A percentile compares a stretch with the other conserved stretches of the same genome.
phyloP scores from a whole-genome alignment of 1,284 basidiomycete species.

The Sphagnurus paluster region DNA sequence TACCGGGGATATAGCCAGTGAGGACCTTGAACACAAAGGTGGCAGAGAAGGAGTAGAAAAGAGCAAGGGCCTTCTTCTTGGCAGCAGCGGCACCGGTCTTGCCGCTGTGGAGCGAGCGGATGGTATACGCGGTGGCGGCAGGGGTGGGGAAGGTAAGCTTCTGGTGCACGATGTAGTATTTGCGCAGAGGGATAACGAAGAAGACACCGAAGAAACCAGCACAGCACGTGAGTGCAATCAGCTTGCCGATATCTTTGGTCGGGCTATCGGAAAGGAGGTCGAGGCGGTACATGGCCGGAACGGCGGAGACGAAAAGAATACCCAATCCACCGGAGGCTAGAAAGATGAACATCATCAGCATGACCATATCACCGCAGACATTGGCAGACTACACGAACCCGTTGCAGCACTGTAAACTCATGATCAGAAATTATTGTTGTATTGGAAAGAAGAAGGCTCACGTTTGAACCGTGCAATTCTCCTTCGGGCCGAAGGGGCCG shows the following conservation, averaged over 20 bases:
- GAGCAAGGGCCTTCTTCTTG: conserved; percentile 56
- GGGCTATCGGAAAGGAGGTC: conserved; percentile 47
- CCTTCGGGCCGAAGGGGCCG: conserved; percentile 67
- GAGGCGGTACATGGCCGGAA: conserved; percentile 70
- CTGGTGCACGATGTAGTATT: conserved; percentile 68
- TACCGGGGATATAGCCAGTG: conserved; percentile 60
- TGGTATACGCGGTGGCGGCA: conserved; percentile 67
- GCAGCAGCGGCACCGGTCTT: conserved; percentile 49
- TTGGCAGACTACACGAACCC: conserved; percentile 24
- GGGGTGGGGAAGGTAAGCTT: conserved; percentile 71
- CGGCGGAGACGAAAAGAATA: conserved; percentile 62
- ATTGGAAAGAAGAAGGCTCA: conserved; percentile 5
- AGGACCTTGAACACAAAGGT: conserved; percentile 57
- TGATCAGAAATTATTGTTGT: conserved; percentile 1
- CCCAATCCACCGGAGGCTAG: conserved; percentile 56
- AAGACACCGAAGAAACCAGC: conserved; percentile 68
- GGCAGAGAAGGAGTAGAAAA: conserved; percentile 48
- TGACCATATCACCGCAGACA: background rate
- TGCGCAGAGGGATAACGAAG: conserved; percentile 65
- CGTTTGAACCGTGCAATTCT: conserved; percentile 62
- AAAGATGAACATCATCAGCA: conserved; percentile 14
- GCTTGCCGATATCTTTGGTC: conserved; percentile 49
- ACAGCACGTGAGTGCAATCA: conserved; percentile 57
- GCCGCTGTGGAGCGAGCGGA: conserved; percentile 61
- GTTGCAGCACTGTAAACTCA: conserved; percentile 43